Base-by-base conservation (phyloP, 2,329 filamentous ascomycete genomes). In the Cercospora nicotianae region DNA sequence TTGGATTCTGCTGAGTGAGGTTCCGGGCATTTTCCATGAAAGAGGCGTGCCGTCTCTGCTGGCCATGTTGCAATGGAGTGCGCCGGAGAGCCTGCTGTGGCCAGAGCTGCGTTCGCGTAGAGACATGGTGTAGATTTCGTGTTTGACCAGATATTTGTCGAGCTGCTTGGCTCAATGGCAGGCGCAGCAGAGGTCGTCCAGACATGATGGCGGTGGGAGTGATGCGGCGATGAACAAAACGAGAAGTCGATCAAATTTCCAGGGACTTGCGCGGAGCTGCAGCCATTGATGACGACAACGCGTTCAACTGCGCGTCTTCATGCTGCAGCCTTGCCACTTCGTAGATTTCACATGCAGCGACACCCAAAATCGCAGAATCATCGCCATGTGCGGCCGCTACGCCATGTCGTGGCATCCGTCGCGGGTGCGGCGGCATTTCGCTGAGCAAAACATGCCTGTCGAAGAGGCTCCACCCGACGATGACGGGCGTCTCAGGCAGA, bases 401-500 rank as follows among this genome's bases (percentile, higher is more conserved):
- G 87, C 84, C 23, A 77, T 91, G 70, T 72, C 69, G 20, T 72
- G 79, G 65, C 87, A 92, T 70, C 90, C 92, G 39, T 90, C 89
- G 26, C 90, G 93, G 77, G 86, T 97, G 67, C 90, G 90, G 63
- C 86, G 85, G 65, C 89, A 91, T 77, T 83, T 97, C 6, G 86
- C 91, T 74, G 85, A 93, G 39, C 86, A 93, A 73, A 84, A 90
- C 69, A 91, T 96, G 87, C 86, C 85, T 2, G 88, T 92, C 2
- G 74, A 75, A 13, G 87, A 93, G 66, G 88, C 87, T 0, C 91
- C 92, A 0, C 86, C 87, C 3, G 92, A 96, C 74, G 89, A 93
- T 23, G 92, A 96, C 73, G 87, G 92, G 18, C 86, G 83, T 58
- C 81, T 88, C 36, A 87, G 91, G 42, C 91, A 92, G 76, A 93